Conservation (phyloP, 306 rosid genomes). For the Ochetophila trinervis region DNA sequence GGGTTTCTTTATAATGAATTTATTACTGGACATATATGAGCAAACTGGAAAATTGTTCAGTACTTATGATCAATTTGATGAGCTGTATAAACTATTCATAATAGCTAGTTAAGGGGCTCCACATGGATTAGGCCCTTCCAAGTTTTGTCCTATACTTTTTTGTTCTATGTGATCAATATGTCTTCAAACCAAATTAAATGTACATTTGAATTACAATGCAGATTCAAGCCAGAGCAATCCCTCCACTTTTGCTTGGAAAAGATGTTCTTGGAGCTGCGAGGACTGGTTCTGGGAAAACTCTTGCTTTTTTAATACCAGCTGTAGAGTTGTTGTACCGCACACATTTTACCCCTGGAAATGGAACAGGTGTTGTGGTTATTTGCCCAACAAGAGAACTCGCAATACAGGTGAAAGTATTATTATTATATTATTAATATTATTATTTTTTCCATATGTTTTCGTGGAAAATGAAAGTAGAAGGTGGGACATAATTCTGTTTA, state of each 20-base stretch:
- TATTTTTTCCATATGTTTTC: no score
- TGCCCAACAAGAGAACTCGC: conserved; percentile 98
- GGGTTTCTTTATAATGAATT: no score
- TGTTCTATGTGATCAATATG: background rate
- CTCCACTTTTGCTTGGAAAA: conserved; percentile 59
- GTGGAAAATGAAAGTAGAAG: no score
- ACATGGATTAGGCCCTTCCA: no score
- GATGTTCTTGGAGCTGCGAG: conserved; percentile 98
- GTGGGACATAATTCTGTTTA: no score
- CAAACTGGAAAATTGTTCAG: no score
- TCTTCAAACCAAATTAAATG: background rate
- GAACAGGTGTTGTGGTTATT: conserved; percentile 76
- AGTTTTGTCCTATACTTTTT: background rate
- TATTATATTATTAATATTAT: no score
- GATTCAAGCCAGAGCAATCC: conserved; percentile 86
- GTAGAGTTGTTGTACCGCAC: conserved; percentile 60
- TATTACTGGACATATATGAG: no score
- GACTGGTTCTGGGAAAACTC: conserved; percentile 96
- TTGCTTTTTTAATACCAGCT: conserved; percentile 89
- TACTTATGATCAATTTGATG: no score
- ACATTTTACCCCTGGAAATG: conserved; percentile 64
- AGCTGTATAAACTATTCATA: no score
- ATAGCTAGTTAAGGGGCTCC: no score
- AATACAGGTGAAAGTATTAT: conserved; percentile 62
- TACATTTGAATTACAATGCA: conserved; percentile 26